Evolutionary conservation across 2,329 filamentous ascomycete species (phyloP), one percentile per base, ranked within the genome.

Genomic region (Falciphora oryzae): DNA sequence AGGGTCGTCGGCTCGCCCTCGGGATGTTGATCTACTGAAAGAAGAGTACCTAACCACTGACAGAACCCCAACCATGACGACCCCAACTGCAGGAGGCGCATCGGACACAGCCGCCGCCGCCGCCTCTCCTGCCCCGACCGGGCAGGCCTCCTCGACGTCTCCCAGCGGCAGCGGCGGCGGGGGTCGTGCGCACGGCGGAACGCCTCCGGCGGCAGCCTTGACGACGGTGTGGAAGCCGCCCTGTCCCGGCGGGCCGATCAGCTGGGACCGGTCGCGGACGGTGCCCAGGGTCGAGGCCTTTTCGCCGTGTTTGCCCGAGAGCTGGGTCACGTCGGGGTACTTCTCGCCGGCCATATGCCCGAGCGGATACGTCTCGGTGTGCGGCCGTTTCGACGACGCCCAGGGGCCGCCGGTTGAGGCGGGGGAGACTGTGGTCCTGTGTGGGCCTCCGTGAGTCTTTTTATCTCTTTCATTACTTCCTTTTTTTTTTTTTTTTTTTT

Each of bases 341-440:
- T 77, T 75, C 67, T 76, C 75, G 14, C 74, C 75, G 0, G 74
- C 73, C 38, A 73, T 76, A 59, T 77, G 75, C 61, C 75, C 75
- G 0, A 68, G 66, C 35, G 74, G 74, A 4, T 76, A 76, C 65
- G 66, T 65, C 28, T 71, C 72, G 25, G 74, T 73, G 3, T 69
- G 70, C 28, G 67, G 63, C 57, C 75, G 73, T 1, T 63, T 57
- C 60, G 69, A 69, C 28, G 29, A 7, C 10, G n/a, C 13, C 3
- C 69, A 70, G 38, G 71, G 69, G 11, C 67, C 71, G 35, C 70
- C 71, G 6, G 63, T 65, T 32, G 71, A 76, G 66, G 71, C 68
- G 0, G 72, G 71, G 5, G 75, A 76, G 66, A 76, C 71, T 1
- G 74, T 71, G 7, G 71, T 69, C 13, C 73, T 74, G 61, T 75